Percentiles rank a stretch among this genome's conserved stretches.
These are phyloP conservation scores for Populus deltoides DNA, from an alignment of 345 rosid genomes.

Conservation along the genomic window DNA sequence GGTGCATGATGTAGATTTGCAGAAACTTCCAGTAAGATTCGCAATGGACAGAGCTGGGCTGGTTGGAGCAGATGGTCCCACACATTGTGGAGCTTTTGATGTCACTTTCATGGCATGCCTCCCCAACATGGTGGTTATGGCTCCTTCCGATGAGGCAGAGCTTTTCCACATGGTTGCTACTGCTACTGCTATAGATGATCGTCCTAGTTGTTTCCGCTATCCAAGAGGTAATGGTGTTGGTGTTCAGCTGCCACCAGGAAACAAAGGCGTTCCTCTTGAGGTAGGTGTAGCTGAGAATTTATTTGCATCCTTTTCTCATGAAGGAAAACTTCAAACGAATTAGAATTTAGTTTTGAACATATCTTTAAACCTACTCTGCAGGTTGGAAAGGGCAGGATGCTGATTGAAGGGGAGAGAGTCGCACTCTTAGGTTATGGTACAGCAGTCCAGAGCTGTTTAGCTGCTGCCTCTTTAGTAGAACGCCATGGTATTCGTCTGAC, in stretches of 20 bases:
- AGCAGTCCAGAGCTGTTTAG: conserved; percentile 85
- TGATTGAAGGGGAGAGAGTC: conserved; percentile 85
- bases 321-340: not conserved
- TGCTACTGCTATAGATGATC: conserved; percentile 81
- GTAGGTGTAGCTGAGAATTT: conserved; percentile 27
- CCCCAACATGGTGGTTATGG: conserved; percentile 99
- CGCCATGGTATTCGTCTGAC: conserved; percentile 52
- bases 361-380: conserved; percentile 21
- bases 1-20: conserved; percentile 94
- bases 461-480: conserved; percentile 60
- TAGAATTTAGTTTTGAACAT: not conserved
- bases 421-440: conserved; percentile 85
- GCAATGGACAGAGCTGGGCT: conserved; percentile 98
- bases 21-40: conserved; percentile 90
- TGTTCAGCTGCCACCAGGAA: conserved; percentile 62
- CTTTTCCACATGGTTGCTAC: conserved; percentile 97
- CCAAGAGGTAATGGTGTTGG: conserved; percentile 96
- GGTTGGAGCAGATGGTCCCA: conserved; percentile 98
- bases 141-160: conserved; percentile 97
- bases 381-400: conserved; percentile 82
- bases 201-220: conserved; percentile 94
- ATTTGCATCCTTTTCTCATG: not conserved
- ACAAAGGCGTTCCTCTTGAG: conserved; percentile 86
- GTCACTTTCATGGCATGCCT: conserved; percentile 98
- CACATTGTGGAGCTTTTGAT: conserved; percentile 95